A percentile compares a stretch with the other conserved stretches of the same genome.
Conservation (phyloP, 768 basidiomycete genomes). For the Pleurotus tuber-regium region DNA sequence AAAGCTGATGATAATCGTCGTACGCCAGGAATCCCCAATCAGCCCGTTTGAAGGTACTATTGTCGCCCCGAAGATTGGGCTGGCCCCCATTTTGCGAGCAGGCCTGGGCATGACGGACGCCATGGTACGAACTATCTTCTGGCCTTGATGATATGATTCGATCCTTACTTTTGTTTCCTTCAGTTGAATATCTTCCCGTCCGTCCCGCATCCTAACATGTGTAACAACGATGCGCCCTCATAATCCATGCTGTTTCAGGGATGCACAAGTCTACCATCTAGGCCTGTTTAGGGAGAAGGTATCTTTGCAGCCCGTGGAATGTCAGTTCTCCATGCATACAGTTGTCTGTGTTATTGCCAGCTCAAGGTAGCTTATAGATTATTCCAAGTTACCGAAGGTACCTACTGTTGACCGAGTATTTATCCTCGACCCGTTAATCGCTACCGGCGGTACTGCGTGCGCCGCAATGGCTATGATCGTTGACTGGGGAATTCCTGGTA, state of each 20-base stretch:
- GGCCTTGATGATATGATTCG: not conserved
- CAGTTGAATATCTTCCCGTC: constrained; percentile 80
- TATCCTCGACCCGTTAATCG: constrained; percentile 89
- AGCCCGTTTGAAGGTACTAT: constrained; percentile 72
- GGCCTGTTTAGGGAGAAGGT: constrained; percentile 88
- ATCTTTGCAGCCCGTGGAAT: constrained; percentile 88
- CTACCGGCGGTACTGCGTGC: constrained; percentile 89
- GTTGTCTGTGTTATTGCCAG: no score
- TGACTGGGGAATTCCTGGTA: constrained; percentile 80
- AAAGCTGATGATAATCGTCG: constrained; percentile 10
- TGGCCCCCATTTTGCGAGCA: constrained; percentile 91
- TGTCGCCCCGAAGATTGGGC: constrained; percentile 76
- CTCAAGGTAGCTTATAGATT: no score
- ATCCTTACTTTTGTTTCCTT: constrained; percentile 7
- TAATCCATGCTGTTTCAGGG: constrained; percentile 33
- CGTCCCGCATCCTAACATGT: constrained; percentile 24
- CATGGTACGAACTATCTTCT: constrained; percentile 36
- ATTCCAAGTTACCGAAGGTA: constrained; percentile 80
- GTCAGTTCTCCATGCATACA: no score
- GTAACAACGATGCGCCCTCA: not conserved
- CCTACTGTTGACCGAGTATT: constrained; percentile 82
- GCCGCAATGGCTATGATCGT: constrained; percentile 85
- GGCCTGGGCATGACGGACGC: constrained; percentile 94
- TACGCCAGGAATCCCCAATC: constrained; percentile 69
- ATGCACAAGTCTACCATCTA: constrained; percentile 85